Base-by-base conservation (phyloP, 345 rosid species). In the Schrenkiella parvula region DNA sequence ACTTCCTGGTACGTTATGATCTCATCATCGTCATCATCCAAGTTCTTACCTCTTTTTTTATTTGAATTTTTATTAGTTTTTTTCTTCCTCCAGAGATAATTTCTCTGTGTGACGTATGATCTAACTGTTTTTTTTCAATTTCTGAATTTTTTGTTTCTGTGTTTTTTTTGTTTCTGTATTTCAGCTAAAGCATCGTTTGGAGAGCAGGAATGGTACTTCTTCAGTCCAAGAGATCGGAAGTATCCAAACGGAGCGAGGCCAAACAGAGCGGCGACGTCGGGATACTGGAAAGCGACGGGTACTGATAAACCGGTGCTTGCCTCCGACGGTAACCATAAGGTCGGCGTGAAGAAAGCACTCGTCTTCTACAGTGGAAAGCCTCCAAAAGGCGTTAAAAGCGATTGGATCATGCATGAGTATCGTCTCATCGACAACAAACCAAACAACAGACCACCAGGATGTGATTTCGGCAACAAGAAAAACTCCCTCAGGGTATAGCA, bases 361-460 rank as follows among this genome's bases (percentile, higher is more conserved):
- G 99, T 95, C 28, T 95, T 92, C 80, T 95, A 95, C 59, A 87
- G 93, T 28, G 99, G 99, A 1, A 95, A 95, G 74, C 99, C 99
- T 1, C 99, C 99, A 0, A 95, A 92, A 78, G 99, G 99, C 18
- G 23, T 95, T 6, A 95, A 95, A 79, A 92, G 97, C 17, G 89
- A 87, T 78, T 95, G 99, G 99, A 92, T 95, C 80, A 95, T 95
- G 99, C 99, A 95, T 71, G 99, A 95, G 75, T 95, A 95, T 69
- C 84, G 99, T 26, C 93, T 95, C 68, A 67, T 82, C 5, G 90
- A 88, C 11, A 86, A 53, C 71, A 91, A 88, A 79, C 85, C 77
- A 28, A 95, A 88, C 17, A 91, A 89, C 4, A 87, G 88, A 28
- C 80, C 76, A 1, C 80, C 80, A 15, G 80, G 63, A 0, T 91